phyloP scores from a whole-genome alignment of 1,284 basidiomycete species.

The Ceratobasidium theobromae region DNA sequence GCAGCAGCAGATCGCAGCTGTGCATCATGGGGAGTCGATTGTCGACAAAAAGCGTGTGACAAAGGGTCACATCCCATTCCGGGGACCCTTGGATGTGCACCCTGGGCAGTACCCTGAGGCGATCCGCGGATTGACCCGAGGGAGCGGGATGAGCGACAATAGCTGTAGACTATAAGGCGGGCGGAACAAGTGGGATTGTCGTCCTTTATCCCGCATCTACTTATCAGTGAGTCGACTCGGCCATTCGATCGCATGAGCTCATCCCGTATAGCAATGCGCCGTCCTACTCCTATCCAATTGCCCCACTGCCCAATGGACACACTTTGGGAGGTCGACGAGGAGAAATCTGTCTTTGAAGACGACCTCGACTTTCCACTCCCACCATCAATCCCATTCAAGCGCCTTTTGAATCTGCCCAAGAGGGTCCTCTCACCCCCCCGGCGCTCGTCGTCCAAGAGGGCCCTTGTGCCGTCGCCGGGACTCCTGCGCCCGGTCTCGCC shows the following conservation, averaged over 20 bases:
- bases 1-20: too few species aligned
- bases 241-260: neutral
- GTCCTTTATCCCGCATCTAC: neutral
- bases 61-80: too few species aligned
- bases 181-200: too few species aligned
- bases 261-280: neutral
- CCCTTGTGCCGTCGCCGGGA: neutral
- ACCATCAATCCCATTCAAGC: neutral
- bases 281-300: slow-evolving; percentile 3
- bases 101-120: too few species aligned
- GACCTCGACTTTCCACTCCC: too few species aligned
- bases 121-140: neutral
- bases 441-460: neutral
- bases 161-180: neutral
- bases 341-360: slow-evolving; percentile 17
- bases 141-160: neutral
- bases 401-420: neutral
- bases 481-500: slow-evolving; percentile 18
- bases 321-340: slow-evolving; percentile 23
- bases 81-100: too few species aligned
- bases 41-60: too few species aligned
- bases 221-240: neutral
- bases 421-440: neutral
- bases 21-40: too few species aligned
- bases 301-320: slow-evolving; percentile 24